A percentile compares a stretch with the other conserved stretches of the same genome.
phyloP scores from a whole-genome alignment of 345 rosid species.

The Viola odorata region DNA sequence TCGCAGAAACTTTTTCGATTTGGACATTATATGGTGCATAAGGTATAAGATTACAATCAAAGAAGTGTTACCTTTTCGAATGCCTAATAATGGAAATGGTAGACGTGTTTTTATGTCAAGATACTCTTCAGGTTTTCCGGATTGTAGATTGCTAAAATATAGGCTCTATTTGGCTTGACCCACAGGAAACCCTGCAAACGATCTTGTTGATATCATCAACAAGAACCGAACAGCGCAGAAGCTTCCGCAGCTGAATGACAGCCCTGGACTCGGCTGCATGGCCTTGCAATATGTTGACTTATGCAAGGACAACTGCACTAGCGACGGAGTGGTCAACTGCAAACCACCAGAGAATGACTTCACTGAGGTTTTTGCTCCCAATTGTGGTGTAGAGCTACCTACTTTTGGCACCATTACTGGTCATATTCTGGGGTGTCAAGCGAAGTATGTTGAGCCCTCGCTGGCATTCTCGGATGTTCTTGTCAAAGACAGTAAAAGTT shows the following conservation, averaged over 20 bases:
- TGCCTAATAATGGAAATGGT: no score
- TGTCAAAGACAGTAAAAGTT: slow-evolving; percentile 40
- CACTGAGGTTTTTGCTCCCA: slow-evolving; percentile 73
- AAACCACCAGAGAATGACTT: slow-evolving; percentile 65
- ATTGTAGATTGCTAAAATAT: no score
- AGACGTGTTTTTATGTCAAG: no score
- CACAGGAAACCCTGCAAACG: slow-evolving; percentile 73
- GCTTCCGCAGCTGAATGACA: slow-evolving; percentile 47
- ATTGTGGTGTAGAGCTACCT: slow-evolving; percentile 79
- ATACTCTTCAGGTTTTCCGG: no score
- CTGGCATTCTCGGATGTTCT: slow-evolving; percentile 57
- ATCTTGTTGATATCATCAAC: slow-evolving; percentile 68
- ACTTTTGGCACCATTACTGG: slow-evolving; percentile 69
- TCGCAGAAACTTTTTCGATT: no score
- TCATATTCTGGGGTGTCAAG: slow-evolving; percentile 65
- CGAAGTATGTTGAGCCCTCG: slow-evolving; percentile 50
- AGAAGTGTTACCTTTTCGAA: no score
- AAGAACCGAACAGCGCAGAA: slow-evolving; percentile 56
- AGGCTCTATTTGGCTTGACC: no score
- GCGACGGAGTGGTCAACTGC: slow-evolving; percentile 45
- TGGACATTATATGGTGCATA: no score
- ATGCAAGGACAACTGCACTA: slow-evolving; percentile 68
- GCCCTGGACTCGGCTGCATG: slow-evolving; percentile 88
- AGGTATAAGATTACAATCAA: no score
- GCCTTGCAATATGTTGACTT: slow-evolving; percentile 65